These are phyloP conservation scores for Ilyonectria destructans DNA, from an alignment of 2,329 filamentous ascomycete genomes.

Conservation along the genomic window DNA sequence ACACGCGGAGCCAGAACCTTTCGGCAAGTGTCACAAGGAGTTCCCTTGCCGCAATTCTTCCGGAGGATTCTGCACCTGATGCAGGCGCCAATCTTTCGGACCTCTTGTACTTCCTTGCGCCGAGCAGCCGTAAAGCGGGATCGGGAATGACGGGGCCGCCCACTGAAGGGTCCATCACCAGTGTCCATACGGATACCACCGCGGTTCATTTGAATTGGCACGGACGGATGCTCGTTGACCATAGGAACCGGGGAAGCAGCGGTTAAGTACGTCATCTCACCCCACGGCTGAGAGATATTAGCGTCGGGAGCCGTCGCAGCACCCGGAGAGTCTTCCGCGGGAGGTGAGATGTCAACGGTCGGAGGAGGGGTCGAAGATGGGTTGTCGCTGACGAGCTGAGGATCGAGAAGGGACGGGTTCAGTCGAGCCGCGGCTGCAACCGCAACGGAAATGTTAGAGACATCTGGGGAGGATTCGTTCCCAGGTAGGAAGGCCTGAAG, in stretches of 20 bases:
- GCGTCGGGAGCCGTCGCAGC: constrained; percentile 45
- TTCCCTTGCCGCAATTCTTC: constrained; percentile 77
- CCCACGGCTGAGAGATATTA: constrained; percentile 64
- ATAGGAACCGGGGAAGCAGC: constrained; percentile 54
- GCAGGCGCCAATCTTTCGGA: constrained; percentile 77
- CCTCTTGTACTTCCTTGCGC: constrained; percentile 77
- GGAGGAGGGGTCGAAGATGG: constrained; percentile 52
- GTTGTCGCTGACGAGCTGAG: constrained; percentile 60
- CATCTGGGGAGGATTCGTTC: constrained; percentile 59
- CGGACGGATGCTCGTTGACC: constrained; percentile 50
- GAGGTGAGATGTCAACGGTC: constrained; percentile 41
- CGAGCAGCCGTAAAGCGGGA: constrained; percentile 72
- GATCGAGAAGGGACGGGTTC: constrained; percentile 70
- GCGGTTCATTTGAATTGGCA: constrained; percentile 54
- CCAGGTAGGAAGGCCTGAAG: constrained; percentile 64
- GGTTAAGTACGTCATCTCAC: constrained; percentile 67
- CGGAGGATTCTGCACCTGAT: constrained; percentile 77
- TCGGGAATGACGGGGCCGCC: constrained; percentile 68
- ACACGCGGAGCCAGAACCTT: constrained; percentile 76
- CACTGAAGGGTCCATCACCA: constrained; percentile 60
- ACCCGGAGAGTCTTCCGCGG: constrained; percentile 44
- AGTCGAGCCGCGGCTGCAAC: constrained; percentile 71
- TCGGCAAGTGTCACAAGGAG: constrained; percentile 75
- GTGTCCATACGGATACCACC: constrained; percentile 72
- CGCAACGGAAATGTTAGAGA: constrained; percentile 69